phyloP scores from a whole-genome alignment of 805 yeast genomes.

The Myxozyma kluyveri region DNA sequence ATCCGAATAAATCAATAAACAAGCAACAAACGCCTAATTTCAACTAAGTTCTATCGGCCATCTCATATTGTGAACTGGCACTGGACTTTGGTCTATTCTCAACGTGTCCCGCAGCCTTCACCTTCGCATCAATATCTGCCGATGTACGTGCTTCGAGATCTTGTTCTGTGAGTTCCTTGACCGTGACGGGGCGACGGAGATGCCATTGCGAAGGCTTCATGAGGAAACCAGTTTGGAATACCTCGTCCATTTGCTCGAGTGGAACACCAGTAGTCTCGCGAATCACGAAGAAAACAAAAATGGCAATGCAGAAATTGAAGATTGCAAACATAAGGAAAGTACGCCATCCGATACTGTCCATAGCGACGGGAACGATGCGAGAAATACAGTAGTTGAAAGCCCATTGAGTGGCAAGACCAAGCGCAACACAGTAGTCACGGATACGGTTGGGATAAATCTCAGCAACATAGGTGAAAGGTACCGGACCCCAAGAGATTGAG shows the following conservation, averaged over 20 bases:
- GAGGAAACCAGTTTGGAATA: slow-evolving; percentile 42
- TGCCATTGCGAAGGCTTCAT: slow-evolving; percentile 22
- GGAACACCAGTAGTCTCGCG: slow-evolving; percentile 73
- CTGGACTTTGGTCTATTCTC: not conserved
- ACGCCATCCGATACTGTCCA: slow-evolving; percentile 24
- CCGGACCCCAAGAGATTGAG: slow-evolving; percentile 27
- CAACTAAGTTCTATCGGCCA: not conserved
- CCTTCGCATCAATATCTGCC: not conserved
- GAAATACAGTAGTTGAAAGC: slow-evolving; percentile 25
- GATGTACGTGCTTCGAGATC: no score
- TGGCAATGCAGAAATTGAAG: slow-evolving; percentile 22
- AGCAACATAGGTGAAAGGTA: slow-evolving; percentile 24
- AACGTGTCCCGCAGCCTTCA: not conserved
- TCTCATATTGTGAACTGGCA: not conserved
- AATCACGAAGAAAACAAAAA: slow-evolving; percentile 52
- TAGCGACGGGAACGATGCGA: slow-evolving; percentile 21
- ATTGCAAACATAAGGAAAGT: slow-evolving; percentile 29
- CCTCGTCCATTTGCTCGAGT: slow-evolving; percentile 73
- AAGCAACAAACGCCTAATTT: not conserved
- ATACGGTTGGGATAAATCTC: slow-evolving; percentile 27
- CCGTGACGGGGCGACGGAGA: slow-evolving; percentile 5
- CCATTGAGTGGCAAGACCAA: slow-evolving; percentile 28
- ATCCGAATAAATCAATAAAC: not conserved
- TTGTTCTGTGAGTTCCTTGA: not conserved
- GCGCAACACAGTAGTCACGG: slow-evolving; percentile 26